Evolutionary conservation across 2,329 filamentous ascomycete species (phyloP).

Genomic region (Fusarium sp.): DNA sequence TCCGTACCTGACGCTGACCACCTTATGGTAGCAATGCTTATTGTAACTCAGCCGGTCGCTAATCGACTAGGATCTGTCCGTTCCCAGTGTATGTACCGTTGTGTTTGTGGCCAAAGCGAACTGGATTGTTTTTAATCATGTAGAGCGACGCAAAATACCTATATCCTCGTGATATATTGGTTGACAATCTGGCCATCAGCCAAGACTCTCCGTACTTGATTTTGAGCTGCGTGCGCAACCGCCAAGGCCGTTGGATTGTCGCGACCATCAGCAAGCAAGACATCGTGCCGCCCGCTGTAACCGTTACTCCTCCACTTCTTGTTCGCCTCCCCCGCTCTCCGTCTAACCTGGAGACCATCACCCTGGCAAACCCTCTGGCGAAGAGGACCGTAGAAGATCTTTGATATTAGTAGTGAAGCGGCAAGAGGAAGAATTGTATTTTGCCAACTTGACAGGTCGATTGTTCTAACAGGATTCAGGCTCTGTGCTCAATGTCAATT

Average conservation of each 20-base stretch:
- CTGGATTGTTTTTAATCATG: background rate
- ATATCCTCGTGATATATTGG: background rate
- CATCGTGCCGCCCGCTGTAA: conserved; percentile 44
- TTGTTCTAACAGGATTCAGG: conserved; percentile 16
- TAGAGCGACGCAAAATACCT: background rate
- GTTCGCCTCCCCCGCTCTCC: conserved; percentile 44
- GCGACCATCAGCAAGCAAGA: conserved; percentile 38
- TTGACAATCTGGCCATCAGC: conserved; percentile 7
- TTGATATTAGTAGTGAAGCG: conserved; percentile 5
- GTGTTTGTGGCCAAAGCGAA: background rate
- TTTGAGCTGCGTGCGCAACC: conserved; percentile 16
- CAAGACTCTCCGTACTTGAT: conserved; percentile 13
- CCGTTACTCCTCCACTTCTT: conserved; percentile 43
- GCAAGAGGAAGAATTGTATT: background rate
- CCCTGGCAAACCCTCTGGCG: conserved; percentile 15
- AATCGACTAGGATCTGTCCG: conserved; percentile 22
- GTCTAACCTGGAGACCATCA: conserved; percentile 25
- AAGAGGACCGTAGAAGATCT: conserved; percentile 6
- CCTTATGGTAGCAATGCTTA: conserved; percentile 13
- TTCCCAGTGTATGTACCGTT: background rate
- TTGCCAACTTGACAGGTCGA: background rate
- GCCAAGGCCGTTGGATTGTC: conserved; percentile 36
- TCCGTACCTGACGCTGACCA: conserved; percentile 23
- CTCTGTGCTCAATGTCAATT: conserved; percentile 8
- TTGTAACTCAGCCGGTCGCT: conserved; percentile 21